These are phyloP conservation scores for Encephalitozoon hellem DNA, from an alignment of 371 early-diverging fungal genomes.

Conservation along the genomic window DNA sequence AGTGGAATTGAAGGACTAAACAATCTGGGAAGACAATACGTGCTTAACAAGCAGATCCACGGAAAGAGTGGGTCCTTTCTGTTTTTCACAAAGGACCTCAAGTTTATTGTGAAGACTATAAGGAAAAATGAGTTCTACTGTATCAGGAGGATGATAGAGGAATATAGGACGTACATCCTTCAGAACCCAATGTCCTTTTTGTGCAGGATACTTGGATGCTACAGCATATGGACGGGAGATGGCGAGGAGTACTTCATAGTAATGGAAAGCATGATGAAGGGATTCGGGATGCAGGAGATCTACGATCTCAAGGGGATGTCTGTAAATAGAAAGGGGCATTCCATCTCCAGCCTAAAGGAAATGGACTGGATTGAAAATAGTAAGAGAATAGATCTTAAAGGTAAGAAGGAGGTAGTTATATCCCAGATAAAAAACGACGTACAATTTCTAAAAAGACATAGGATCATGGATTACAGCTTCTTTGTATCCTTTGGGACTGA, in stretches of 20 bases:
- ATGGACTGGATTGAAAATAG: conserved; percentile 28
- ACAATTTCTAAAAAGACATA: conserved; percentile 25
- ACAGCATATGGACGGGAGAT: not conserved
- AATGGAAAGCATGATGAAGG: conserved; percentile 49
- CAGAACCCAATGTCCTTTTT: conserved; percentile 25
- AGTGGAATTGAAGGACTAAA: not conserved
- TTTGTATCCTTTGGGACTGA: not conserved
- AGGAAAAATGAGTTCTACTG: conserved; percentile 28
- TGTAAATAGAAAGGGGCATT: conserved; percentile 11
- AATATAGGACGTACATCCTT: conserved; percentile 14
- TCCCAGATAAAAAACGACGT: conserved; percentile 39
- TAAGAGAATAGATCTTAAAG: not conserved
- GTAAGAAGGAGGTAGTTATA: not conserved
- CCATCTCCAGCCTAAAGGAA: conserved; percentile 21
- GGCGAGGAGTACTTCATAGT: conserved; percentile 28
- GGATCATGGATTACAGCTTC: conserved; percentile 55
- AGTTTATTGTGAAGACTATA: conserved; percentile 42
- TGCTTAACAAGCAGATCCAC: conserved; percentile 9
- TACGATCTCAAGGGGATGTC: conserved; percentile 54
- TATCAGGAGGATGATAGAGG: conserved; percentile 8
- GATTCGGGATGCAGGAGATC: not conserved
- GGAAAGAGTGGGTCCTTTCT: conserved; percentile 38
- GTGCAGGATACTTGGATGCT: conserved; percentile 28
- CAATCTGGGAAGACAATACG: not conserved
- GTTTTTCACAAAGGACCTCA: conserved; percentile 43